These are phyloP conservation scores for Talaromyces stipitatus DNA, from an alignment of 495 filamentous ascomycete genomes.

Conservation along the genomic window DNA sequence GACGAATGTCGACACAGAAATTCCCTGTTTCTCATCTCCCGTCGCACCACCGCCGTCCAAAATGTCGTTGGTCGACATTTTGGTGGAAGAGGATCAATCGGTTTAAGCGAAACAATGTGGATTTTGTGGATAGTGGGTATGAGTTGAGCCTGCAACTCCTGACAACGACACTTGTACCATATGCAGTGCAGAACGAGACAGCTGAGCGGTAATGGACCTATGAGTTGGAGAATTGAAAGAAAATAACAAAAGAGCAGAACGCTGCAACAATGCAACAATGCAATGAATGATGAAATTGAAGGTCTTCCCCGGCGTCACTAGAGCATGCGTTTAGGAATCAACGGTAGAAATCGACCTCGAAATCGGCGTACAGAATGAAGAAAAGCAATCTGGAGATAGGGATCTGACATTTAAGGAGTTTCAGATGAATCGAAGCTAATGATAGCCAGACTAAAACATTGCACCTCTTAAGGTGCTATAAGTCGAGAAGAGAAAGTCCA, in stretches of 20 bases:
- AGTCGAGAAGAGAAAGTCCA: too few species aligned
- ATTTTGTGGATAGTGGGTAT: slow-evolving; percentile 4
- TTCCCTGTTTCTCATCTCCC: slow-evolving; percentile 39
- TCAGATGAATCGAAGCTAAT: background rate
- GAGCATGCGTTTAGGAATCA: background rate
- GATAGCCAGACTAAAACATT: background rate
- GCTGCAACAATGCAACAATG: background rate
- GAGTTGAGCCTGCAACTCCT: slow-evolving; percentile 1
- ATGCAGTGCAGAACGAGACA: background rate
- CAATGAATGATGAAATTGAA: background rate
- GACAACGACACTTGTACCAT: background rate
- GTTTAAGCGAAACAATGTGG: background rate
- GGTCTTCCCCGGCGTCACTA: background rate
- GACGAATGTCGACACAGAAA: slow-evolving; percentile 53
- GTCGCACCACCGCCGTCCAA: slow-evolving; percentile 31
- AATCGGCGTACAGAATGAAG: background rate
- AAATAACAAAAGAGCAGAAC: background rate
- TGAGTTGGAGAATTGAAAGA: background rate
- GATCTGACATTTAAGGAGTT: background rate
- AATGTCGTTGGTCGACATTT: slow-evolving; percentile 23
- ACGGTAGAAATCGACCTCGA: background rate
- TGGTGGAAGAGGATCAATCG: background rate
- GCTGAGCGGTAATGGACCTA: background rate
- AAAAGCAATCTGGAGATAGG: background rate
- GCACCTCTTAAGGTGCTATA: too few species aligned